These are phyloP conservation scores for Cryptococcus sp. DNA, from an alignment of 1,284 basidiomycete genomes.

Conservation along the genomic window DNA sequence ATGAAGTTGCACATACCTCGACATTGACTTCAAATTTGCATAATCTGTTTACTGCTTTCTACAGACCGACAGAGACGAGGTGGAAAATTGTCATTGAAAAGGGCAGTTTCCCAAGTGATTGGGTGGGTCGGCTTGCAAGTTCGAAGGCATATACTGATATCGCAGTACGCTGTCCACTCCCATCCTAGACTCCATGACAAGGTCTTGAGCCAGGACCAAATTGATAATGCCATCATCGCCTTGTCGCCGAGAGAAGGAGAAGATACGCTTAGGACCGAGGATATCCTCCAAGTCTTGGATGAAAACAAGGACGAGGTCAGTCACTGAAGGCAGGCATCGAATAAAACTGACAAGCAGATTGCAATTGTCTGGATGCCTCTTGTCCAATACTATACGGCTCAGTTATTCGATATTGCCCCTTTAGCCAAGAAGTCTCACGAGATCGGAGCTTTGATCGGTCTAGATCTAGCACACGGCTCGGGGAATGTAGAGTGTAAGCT, in stretches of 20 bases:
- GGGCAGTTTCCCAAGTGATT: constrained; percentile 92
- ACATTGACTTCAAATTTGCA: constrained; percentile 93
- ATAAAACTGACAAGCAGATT: constrained; percentile 52
- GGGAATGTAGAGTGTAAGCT: constrained; percentile 87
- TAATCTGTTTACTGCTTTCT: constrained; percentile 89
- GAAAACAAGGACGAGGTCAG: constrained; percentile 57
- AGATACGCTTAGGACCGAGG: constrained; percentile 79
- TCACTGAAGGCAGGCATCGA: constrained; percentile 1
- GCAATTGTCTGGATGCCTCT: constrained; percentile 86
- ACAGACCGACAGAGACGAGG: constrained; percentile 72
- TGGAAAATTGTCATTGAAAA: constrained; percentile 96
- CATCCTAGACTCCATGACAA: constrained; percentile 71
- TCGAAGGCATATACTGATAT: constrained; percentile 2
- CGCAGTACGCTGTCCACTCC: constrained; percentile 88
- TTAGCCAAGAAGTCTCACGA: constrained; percentile 81
- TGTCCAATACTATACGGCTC: constrained; percentile 97
- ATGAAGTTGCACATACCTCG: constrained; percentile 90
- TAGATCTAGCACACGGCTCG: constrained; percentile 92
- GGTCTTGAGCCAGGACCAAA: constrained; percentile 60
- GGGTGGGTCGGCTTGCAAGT: constrained; percentile 54
- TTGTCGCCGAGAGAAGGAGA: constrained; percentile 76
- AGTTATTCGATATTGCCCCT: constrained; percentile 79
- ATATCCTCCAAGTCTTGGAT: constrained; percentile 75
- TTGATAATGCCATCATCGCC: constrained; percentile 63
- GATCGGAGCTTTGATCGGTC: constrained; percentile 79